Conservation (phyloP, 139 green algal genomes). For the Ettlia oleoabundans region DNA sequence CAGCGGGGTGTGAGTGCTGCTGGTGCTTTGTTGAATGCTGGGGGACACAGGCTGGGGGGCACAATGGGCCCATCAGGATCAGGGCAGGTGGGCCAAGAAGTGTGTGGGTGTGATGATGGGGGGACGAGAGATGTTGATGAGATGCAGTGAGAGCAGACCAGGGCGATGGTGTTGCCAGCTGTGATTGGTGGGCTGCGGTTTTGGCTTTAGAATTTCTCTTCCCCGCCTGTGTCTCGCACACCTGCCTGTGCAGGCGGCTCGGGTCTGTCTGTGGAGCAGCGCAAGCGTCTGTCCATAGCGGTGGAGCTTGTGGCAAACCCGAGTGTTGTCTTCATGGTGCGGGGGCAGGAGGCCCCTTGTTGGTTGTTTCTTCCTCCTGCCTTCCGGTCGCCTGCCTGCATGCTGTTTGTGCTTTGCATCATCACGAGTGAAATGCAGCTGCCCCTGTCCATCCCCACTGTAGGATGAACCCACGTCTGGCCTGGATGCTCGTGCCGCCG, state of each 20-base stretch:
- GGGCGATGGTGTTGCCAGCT: not conserved
- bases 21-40: not conserved
- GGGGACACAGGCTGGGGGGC: not conserved
- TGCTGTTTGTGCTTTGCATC: constrained; percentile 71
- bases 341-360: not conserved
- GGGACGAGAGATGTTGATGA: too few species aligned
- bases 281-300: constrained; percentile 93
- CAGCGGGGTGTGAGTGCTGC: too few species aligned
- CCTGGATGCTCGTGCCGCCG: constrained; percentile 86
- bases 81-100: too few species aligned
- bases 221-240: not conserved
- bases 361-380: not conserved
- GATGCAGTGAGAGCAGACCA: too few species aligned
- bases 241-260: not conserved
- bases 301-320: constrained; percentile 88
- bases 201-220: not conserved
- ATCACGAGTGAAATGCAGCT: constrained; percentile 79
- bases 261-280: constrained; percentile 83
- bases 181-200: not conserved
- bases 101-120: too few species aligned
- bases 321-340: constrained; percentile 20
- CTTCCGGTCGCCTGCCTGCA: not conserved
- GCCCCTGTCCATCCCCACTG: constrained; percentile 61
- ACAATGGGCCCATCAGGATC: too few species aligned
- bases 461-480: constrained; percentile 59